Base-by-base conservation (phyloP, 1,284 basidiomycete species). In the Pholiota adiposa region DNA sequence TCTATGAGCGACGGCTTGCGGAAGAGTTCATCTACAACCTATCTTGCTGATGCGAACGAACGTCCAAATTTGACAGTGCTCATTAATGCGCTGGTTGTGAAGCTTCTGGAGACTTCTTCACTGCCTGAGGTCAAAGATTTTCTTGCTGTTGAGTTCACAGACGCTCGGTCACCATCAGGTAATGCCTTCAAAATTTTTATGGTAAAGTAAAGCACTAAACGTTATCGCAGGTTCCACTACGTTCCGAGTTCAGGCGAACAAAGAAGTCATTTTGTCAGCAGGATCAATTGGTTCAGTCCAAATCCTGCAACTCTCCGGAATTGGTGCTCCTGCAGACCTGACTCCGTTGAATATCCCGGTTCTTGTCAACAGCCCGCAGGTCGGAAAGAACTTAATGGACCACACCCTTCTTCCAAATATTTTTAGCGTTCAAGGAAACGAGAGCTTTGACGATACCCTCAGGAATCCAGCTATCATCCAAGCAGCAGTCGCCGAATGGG, bases 351-450 rank as follows among this genome's bases (percentile, higher is more conserved):
- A 69, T 1, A 67, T 76, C 27, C 44, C 59, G 23, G 56, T 73
- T 2, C 61, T 78, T 4, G 60, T 75, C 8, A 60, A 73, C 64
- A 61, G 72, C 2, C 74, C 76, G 4, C 69, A 71, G 56, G 79
- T 82, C 34, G 81, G 82, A 12, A 71, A 79, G 66, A 82, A 83
- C 62, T 67, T 84, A 16, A 44, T 27, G 25, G 79, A 79, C 59
- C 79, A 80, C 38, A 64, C 72, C 2, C 61, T 70, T 11, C 56
- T 75, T 9, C 38, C 58, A 6, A 68, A 67, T 51, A 58, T 62
- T 12, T 80, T 67, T 64, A 53, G 56, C 8, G 73, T 75, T 21
- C 74, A 76, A 60, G 67, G 61, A 29, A 58, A 58, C 38, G 58
- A 6, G 72, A 67, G 2, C 56, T 54, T 68, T 50, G 70, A 70